Percentiles rank a stretch among this genome's conserved stretches.
These are phyloP conservation scores for Rhypophila decipiens DNA, from an alignment of 495 filamentous ascomycete genomes.

Conservation along the genomic window DNA sequence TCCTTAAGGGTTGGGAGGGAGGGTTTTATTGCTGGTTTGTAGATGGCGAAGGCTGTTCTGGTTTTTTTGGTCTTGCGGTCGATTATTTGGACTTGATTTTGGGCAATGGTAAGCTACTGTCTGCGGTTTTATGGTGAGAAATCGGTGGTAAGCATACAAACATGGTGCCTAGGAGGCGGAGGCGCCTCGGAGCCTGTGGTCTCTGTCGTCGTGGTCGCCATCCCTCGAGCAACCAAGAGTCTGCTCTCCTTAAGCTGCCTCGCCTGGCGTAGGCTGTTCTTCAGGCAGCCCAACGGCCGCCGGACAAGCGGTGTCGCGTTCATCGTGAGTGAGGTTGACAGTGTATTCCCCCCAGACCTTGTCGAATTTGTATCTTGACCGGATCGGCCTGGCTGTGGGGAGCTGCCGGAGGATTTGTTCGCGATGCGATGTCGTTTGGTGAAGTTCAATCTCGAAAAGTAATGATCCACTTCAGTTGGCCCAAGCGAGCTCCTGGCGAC, in stretches of 20 bases:
- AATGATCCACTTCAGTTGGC: constrained; percentile 5
- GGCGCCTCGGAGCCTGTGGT: constrained; percentile 11
- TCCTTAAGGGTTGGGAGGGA: constrained; percentile 3
- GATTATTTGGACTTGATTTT: constrained; percentile 14
- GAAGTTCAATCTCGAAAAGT: neutral
- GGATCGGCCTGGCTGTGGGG: neutral
- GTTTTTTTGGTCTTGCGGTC: constrained; percentile 20
- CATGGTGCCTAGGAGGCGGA: constrained; percentile 25
- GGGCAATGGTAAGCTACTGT: neutral
- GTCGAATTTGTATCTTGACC: neutral
- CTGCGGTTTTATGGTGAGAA: neutral
- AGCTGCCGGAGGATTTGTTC: neutral
- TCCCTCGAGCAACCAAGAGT: constrained; percentile 19
- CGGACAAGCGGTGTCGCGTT: constrained; percentile 46
- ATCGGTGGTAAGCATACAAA: constrained; percentile 18
- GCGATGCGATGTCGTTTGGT: neutral
- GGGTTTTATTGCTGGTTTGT: constrained; percentile 34
- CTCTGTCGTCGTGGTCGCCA: constrained; percentile 32
- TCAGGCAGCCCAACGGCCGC: constrained; percentile 64
- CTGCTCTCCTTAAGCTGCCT: constrained; percentile 36
- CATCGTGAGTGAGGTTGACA: constrained; percentile 49
- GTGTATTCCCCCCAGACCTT: no score
- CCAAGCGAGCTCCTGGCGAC: neutral
- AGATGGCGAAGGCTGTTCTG: constrained; percentile 40
- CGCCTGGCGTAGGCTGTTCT: constrained; percentile 46